phyloP scores from a whole-genome alignment of 192 early-diverging fungal species.

The Haplosporangium gracile region DNA sequence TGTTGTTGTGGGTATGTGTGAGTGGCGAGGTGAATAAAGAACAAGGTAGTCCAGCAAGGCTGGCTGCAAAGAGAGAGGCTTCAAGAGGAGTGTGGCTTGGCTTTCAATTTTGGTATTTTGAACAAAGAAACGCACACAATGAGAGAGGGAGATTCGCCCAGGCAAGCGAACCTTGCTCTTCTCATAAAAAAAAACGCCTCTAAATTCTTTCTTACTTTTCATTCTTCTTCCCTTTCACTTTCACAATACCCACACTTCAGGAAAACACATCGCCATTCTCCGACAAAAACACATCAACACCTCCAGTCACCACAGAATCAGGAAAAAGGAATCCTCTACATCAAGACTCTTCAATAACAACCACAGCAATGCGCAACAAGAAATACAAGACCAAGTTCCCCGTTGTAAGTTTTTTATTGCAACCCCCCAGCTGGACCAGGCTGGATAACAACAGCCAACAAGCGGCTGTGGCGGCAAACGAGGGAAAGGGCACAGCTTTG shows the following conservation, averaged over 20 bases:
- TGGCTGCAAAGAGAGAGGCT: background rate
- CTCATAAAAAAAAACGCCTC: background rate
- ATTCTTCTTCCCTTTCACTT: background rate
- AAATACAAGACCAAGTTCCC: conserved; percentile 96
- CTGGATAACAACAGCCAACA: background rate
- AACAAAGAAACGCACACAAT: background rate
- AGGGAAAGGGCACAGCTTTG: no score
- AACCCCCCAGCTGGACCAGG: background rate
- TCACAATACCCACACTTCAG: background rate
- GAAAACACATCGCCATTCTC: background rate
- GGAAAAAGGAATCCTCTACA: background rate
- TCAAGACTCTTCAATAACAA: background rate
- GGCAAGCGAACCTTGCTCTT: background rate
- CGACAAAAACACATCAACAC: background rate
- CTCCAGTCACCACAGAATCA: background rate
- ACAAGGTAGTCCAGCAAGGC: background rate
- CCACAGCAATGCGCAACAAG: conserved; percentile 70
- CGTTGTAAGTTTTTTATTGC: conserved; percentile 73
- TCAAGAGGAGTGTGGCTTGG: background rate
- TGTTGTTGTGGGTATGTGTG: background rate
- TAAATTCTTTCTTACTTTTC: conserved; percentile 3
- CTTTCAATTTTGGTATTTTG: conserved; percentile 8
- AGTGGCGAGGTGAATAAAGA: conserved; percentile 1
- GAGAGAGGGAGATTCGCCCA: background rate
- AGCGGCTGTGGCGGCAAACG: background rate